Conservation (phyloP, 768 basidiomycete species). For the Suillus subalutaceus region DNA sequence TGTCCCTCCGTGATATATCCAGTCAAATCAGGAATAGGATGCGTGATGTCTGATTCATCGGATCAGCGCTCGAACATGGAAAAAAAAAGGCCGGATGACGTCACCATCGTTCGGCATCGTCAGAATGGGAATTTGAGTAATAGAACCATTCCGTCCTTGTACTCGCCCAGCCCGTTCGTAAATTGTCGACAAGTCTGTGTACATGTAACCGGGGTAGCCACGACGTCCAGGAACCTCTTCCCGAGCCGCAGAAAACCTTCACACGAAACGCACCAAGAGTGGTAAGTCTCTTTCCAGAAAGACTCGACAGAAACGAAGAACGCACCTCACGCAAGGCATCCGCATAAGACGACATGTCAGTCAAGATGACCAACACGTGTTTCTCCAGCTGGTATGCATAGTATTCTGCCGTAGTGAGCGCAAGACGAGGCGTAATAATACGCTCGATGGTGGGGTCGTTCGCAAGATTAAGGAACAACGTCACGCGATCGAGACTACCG, state of each 20-base stretch:
- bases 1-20: conserved; percentile 99
- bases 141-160: conserved; percentile 95
- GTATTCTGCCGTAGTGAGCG: conserved; percentile 98
- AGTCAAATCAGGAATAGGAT: conserved; percentile 98
- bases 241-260: conserved; percentile 90
- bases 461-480: conserved; percentile 97
- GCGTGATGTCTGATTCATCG: conserved; percentile 85
- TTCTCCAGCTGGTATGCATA: conserved; percentile 99
- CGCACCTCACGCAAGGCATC: conserved; percentile 91
- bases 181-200: conserved; percentile 98
- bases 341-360: conserved; percentile 98
- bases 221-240: conserved; percentile 99
- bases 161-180: conserved; percentile 99
- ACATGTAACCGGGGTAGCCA: conserved; percentile 98
- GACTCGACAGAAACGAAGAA: conserved; percentile 21
- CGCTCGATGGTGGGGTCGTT: conserved; percentile 99
- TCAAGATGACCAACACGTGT: conserved; percentile 98
- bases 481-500: conserved; percentile 95
- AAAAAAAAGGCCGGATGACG: conserved; percentile 26
- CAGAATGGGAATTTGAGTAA: conserved; percentile 99
- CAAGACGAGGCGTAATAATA: conserved; percentile 98
- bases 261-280: conserved; percentile 9
- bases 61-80: conserved; percentile 25
- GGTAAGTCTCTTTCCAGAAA: conserved; percentile 11
- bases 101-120: conserved; percentile 99